A percentile compares a stretch with the other conserved stretches of the same genome.
These are phyloP conservation scores for Suhomyces vadensis DNA, from an alignment of 805 yeast species.

Conservation along the genomic window DNA sequence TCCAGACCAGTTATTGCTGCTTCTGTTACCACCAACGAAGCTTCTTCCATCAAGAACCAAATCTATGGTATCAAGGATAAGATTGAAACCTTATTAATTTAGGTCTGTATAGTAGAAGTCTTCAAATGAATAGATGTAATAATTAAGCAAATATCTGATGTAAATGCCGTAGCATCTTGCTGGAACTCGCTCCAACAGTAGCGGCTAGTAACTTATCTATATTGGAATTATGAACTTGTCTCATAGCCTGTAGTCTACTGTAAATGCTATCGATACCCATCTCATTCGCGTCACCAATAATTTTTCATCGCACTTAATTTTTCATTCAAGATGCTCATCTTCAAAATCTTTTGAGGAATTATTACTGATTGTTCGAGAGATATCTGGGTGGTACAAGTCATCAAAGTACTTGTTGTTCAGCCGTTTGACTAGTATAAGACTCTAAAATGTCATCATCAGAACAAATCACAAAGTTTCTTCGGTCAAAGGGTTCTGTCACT, in stretches of 20 bases:
- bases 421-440: no score
- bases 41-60: constrained; percentile 96
- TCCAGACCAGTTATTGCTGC: constrained; percentile 99
- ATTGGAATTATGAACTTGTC: no score
- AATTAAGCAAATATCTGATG: neutral
- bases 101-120: constrained; percentile 25
- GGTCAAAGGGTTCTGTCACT: constrained; percentile 51
- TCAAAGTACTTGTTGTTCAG: neutral
- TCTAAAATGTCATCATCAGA: constrained; percentile 31
- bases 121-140: neutral
- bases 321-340: neutral
- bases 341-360: no score
- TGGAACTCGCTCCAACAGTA: no score
- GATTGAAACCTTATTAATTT: constrained; percentile 96
- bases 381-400: no score
- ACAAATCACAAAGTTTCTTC: constrained; percentile 54
- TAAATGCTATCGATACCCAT: no score
- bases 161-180: no score
- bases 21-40: constrained; percentile 96
- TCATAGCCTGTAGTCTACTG: no score
- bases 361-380: neutral
- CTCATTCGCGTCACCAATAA: neutral
- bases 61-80: constrained; percentile 97
- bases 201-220: no score
- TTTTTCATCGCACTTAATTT: neutral